Evolutionary conservation across 768 basidiomycete genomes (phyloP), one percentile per base, ranked within the genome.

Genomic region (Mycena indigotica): DNA sequence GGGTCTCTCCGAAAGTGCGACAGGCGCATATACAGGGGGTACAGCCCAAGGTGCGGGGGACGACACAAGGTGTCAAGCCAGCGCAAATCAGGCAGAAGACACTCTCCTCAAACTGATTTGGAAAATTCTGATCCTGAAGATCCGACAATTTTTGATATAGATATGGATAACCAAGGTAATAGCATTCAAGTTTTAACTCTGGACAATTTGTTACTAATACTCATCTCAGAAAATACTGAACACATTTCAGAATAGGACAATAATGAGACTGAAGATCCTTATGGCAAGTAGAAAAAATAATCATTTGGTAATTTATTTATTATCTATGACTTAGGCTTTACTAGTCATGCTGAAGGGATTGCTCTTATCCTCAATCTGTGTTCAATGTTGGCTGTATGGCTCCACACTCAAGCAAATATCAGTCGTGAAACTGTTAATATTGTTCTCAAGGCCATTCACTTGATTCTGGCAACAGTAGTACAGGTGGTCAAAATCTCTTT

Each of bases 311-410:
- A 44, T 8, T 44, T 23, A 6, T 44, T 15, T 8, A 44, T 38
- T n/a, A n/a, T n/a, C n/a, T n/a, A n/a, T n/a, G n/a, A n/a, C n/a
- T n/a, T 6, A 44, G 41, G 21, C 23, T 21, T 21, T 21, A 35
- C 32, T n/a, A n/a, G n/a, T n/a, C n/a, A n/a, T n/a, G n/a, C n/a
- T n/a, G n/a, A 17, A 8, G 15, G 21, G 8, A 19, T 19, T 19
- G 41, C 44, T 19, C 53, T 44, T 5, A 51, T 56, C 41, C 17
- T 50, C 24, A 26, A 56, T 26, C 55, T 56, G 15, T 56, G 55
- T 30, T 17, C 38, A 10, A 26, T 29, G 12, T 25, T 56, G 19
- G 35, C 40, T 2, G 23, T 56, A 35, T 56, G 49, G 55, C 55
- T 56, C 17, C 24, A 55, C 38, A 6, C 48, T 4, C 26, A 55